A percentile compares a stretch with the other conserved stretches of the same genome.
phyloP scores from a whole-genome alignment of 2,329 filamentous ascomycete species.

The Coniella vitis region DNA sequence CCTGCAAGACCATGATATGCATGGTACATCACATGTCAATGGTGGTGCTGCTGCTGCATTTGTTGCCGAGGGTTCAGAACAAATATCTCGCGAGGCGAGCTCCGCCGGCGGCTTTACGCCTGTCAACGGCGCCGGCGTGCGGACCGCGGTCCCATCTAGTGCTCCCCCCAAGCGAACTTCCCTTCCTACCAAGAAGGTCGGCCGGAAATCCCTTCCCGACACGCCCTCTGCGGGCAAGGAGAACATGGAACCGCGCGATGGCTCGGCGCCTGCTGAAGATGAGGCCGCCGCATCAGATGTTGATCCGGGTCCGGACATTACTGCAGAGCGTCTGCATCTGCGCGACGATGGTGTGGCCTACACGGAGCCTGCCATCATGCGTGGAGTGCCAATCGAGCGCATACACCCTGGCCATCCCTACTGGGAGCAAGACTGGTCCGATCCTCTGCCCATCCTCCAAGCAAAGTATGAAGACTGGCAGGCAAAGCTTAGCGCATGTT shows the following conservation, averaged over 20 bases:
- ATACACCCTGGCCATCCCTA: slow-evolving; percentile 45
- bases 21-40: background rate
- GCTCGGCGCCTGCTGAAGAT: slow-evolving; percentile 10
- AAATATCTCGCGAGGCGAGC: slow-evolving; percentile 7
- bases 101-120: slow-evolving; percentile 19
- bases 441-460: slow-evolving; percentile 34
- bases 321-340: slow-evolving; percentile 36
- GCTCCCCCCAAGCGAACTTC: slow-evolving; percentile 10
- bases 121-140: slow-evolving; percentile 16
- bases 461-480: slow-evolving; percentile 40
- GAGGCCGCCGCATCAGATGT: slow-evolving; percentile 7
- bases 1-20: slow-evolving; percentile 5
- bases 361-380: slow-evolving; percentile 44
- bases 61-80: slow-evolving; percentile 1
- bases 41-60: background rate
- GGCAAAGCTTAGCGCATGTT: slow-evolving; percentile 36
- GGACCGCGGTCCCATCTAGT: background rate
- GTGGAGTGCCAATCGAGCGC: slow-evolving; percentile 46
- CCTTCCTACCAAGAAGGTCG: slow-evolving; percentile 11
- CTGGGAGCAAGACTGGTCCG: slow-evolving; percentile 48
- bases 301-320: slow-evolving; percentile 34
- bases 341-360: slow-evolving; percentile 43
- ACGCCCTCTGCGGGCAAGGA: slow-evolving; percentile 9
- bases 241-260: slow-evolving; percentile 4
- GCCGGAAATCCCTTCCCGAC: slow-evolving; percentile 11